Conservation (phyloP, 176 grass and related monocot species). For the bread wheat (Triticum aestivum) region DNA sequence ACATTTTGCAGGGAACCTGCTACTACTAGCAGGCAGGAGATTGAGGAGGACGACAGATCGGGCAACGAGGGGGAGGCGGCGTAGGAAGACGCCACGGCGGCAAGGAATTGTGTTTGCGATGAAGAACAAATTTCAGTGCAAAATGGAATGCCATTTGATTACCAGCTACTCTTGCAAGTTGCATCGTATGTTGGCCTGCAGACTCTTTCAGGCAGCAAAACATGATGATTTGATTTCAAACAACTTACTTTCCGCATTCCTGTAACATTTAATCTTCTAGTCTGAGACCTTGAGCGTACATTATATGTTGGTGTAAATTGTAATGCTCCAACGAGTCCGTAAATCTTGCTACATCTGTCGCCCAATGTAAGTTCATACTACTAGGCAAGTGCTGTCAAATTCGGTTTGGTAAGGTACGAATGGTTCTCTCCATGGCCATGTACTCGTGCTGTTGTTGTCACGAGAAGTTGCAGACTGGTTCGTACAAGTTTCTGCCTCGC, state of each 20-base stretch:
- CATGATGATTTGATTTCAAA: too few relatives aligned
- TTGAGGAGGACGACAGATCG: neutral
- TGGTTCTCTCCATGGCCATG: neutral
- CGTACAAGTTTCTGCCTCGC: too few relatives aligned
- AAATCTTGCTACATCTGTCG: neutral
- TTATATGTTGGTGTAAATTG: neutral
- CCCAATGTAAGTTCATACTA: neutral
- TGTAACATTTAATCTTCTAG: too few relatives aligned
- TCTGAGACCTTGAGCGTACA: fast-evolving
- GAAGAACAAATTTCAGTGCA: too few relatives aligned
- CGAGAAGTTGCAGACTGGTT: too few relatives aligned
- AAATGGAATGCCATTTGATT: neutral
- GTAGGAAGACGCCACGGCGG: neutral
- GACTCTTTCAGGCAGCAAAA: too few relatives aligned
- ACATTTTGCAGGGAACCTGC: neutral
- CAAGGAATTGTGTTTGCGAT: too few relatives aligned
- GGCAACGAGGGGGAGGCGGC: neutral
- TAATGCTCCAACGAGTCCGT: neutral
- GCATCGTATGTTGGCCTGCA: too few relatives aligned
- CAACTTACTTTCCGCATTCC: too few relatives aligned
- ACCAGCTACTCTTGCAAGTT: neutral
- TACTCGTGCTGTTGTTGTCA: too few relatives aligned
- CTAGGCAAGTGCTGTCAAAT: neutral
- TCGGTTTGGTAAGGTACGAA: neutral
- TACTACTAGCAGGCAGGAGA: neutral